Conservation (phyloP, 192 early-diverging fungal genomes). For the Blastocladiella britannica region DNA sequence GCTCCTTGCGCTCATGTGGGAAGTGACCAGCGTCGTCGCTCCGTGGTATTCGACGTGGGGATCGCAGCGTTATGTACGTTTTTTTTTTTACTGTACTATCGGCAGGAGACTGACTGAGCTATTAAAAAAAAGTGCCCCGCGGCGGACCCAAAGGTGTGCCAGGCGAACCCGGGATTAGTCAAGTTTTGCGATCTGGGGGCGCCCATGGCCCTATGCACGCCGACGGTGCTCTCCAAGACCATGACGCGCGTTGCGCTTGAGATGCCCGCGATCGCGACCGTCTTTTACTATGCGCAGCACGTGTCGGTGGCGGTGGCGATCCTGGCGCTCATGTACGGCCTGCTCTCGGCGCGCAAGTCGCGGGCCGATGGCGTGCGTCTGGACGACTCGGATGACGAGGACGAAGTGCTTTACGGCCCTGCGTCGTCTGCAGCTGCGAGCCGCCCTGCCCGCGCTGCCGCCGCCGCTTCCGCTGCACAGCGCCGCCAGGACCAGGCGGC, state of each 20-base stretch:
- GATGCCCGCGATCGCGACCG: neutral
- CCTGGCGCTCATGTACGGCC: neutral
- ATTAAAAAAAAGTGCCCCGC: too few species aligned
- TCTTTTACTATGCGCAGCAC: neutral
- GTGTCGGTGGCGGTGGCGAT: neutral
- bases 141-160: too few species aligned
- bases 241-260: neutral
- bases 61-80: slow-evolving; percentile 32
- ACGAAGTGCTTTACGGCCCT: too few species aligned
- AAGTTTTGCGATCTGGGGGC: neutral
- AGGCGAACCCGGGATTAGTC: too few species aligned
- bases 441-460: too few species aligned
- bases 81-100: too few species aligned
- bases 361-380: too few species aligned
- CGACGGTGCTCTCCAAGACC: neutral
- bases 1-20: slow-evolving; percentile 28
- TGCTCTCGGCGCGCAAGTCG: neutral
- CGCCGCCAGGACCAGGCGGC: too few species aligned
- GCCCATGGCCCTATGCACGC: neutral
- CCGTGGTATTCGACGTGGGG: slow-evolving; percentile 41
- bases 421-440: too few species aligned
- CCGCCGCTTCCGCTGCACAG: too few species aligned
- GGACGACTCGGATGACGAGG: too few species aligned
- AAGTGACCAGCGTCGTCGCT: slow-evolving; percentile 29
- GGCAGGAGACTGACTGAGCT: too few species aligned